A percentile compares a stretch with the other conserved stretches of the same genome.
Conservation (phyloP, 140 eudicot genomes). For the Ambrosia hybrid region DNA sequence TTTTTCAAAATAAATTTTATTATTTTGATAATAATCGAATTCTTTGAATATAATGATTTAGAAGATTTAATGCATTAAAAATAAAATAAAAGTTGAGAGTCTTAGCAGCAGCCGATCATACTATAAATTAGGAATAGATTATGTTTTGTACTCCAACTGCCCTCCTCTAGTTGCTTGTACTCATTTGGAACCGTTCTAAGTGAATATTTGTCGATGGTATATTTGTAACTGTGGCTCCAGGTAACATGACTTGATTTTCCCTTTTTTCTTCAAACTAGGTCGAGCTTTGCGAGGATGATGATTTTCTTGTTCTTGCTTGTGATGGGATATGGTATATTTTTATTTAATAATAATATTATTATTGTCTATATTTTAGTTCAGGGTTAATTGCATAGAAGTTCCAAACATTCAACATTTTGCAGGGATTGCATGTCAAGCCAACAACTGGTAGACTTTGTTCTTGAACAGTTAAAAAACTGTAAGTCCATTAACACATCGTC, state of each 20-base stretch:
- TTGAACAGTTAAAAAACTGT: slow-evolving; percentile 61
- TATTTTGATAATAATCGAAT: not conserved
- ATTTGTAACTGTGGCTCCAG: too few species aligned
- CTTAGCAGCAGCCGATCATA: too few species aligned
- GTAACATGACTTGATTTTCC: slow-evolving; percentile 27
- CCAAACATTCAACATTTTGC: not conserved
- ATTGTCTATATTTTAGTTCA: not conserved
- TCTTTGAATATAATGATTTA: too few species aligned
- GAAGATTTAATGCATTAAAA: too few species aligned
- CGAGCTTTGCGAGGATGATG: slow-evolving; percentile 84
- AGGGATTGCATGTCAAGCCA: slow-evolving; percentile 99
- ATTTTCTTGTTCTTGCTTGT: slow-evolving; percentile 89
- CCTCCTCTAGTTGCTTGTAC: too few species aligned
- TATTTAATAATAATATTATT: not conserved
- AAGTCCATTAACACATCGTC: slow-evolving; percentile 34
- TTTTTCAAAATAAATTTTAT: not conserved
- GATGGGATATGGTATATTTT: slow-evolving; percentile 91
- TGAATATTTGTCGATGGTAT: too few species aligned
- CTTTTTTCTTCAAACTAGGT: slow-evolving; percentile 48
- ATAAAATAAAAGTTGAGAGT: too few species aligned
- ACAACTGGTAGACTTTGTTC: slow-evolving; percentile 81
- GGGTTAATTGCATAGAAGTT: not conserved
- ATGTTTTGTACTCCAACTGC: too few species aligned
- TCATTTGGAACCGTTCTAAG: too few species aligned
- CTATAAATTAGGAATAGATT: too few species aligned